A percentile compares a stretch with the other conserved stretches of the same genome.
Evolutionary conservation across 306 rosid species (phyloP).

Genomic region (Vicia faba): DNA sequence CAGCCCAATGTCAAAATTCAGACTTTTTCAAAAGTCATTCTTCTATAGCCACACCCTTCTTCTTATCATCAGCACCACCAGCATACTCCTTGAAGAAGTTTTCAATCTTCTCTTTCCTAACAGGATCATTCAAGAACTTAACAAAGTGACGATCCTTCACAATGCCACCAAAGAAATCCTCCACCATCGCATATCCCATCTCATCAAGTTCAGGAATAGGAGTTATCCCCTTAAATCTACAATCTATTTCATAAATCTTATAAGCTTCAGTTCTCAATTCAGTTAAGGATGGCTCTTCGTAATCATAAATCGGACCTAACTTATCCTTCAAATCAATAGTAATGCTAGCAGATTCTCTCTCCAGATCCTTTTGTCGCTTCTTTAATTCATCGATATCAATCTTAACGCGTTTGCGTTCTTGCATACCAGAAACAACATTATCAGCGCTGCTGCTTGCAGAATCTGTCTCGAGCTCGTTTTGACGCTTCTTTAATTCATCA

Average conservation of each 20-base stretch:
- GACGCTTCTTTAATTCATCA: neutral
- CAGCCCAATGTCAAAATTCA: too few species aligned
- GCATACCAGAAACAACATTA: too few species aligned
- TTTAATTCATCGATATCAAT: too few species aligned
- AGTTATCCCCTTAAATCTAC: neutral
- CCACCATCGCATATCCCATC: neutral
- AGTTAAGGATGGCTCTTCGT: neutral
- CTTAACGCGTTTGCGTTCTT: too few species aligned
- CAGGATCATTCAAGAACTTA: neutral
- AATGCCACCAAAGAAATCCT: neutral
- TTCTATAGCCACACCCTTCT: too few species aligned
- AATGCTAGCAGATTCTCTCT: too few species aligned
- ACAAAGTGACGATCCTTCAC: neutral
- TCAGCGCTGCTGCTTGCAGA: neutral
- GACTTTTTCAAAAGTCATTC: too few species aligned
- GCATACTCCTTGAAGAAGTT: too few species aligned
- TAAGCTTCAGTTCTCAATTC: neutral
- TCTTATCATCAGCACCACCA: neutral
- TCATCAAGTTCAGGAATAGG: neutral
- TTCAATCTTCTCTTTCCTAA: neutral
- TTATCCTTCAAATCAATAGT: neutral
- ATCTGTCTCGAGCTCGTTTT: neutral
- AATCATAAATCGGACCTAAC: neutral
- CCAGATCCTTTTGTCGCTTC: too few species aligned
- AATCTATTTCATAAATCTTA: neutral